Base-by-base conservation (phyloP, 768 basidiomycete species). In the Arthromyces matolae region DNA sequence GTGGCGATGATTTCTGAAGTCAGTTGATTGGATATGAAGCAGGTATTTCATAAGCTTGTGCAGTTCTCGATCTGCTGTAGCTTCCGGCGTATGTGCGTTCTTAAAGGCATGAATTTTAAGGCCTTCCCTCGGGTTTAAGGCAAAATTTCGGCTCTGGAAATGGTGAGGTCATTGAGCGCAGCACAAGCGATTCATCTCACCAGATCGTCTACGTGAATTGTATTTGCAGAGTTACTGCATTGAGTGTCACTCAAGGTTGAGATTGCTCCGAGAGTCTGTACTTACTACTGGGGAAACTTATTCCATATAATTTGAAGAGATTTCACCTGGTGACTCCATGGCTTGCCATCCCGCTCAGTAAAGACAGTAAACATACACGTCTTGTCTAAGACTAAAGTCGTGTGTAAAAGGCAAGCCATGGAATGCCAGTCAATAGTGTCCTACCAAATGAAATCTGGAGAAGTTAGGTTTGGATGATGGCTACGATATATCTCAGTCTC, bases 331-430 rank as follows among this genome's bases (percentile, higher is more conserved):
- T 93, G 91, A 40, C 79, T 79, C 76, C 84, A 89, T 7, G 83
- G 76, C 60, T 89, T 82, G 36, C 68, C 83, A 45, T 89, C 81
- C 23, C 83, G 72, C 55, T 80, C 79, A 1, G 81, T 79, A 64
- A 91, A 92, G 2, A 93, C 86, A 4, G 83, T 85, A 64, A 93
- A 94, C 92, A 94, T 95, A 50, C 78, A 80, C 1, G 81, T 86
- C 62, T 90, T 86, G 72, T 95, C 93, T 19, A 93, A 73, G 0
- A 93, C 90, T 81, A 35, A 16, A 28, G 25, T 31, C 35, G 14
- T 3, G 63, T 54, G 42, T 16, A 20, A 19, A 31, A n/a, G 24
- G 34, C 41, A 14, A 37, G 27, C 36, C 49, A 33, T 27, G 31
- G 18, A 29, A 10, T 8, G 9, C 38, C 4, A 45, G 35, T 18